Conservation (phyloP, 2,329 filamentous ascomycete genomes). For the Fusarium pseudonygamai region DNA sequence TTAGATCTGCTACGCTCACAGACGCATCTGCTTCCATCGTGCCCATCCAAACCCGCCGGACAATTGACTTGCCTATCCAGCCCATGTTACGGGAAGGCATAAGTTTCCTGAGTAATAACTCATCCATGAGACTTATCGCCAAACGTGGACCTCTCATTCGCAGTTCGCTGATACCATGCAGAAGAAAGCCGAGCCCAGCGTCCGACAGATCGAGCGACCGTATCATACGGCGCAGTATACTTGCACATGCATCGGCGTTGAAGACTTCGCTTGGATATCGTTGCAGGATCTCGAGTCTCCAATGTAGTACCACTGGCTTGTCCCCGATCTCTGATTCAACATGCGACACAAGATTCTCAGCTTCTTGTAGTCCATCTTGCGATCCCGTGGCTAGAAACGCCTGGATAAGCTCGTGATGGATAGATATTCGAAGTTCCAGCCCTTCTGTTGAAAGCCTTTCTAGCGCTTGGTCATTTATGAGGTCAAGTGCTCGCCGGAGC, state of each 20-base stretch:
- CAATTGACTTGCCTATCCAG: constrained; percentile 75
- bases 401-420: constrained; percentile 71
- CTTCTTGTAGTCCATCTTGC: constrained; percentile 57
- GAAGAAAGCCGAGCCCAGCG: constrained; percentile 70
- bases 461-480: constrained; percentile 65
- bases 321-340: constrained; percentile 71
- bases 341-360: constrained; percentile 65
- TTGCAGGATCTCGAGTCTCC: constrained; percentile 74
- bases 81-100: constrained; percentile 57
- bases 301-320: constrained; percentile 71
- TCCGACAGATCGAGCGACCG: constrained; percentile 68
- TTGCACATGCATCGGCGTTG: constrained; percentile 58
- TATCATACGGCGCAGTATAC: constrained; percentile 70
- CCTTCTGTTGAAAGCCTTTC: constrained; percentile 67
- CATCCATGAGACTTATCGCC: constrained; percentile 65
- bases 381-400: constrained; percentile 60
- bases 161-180: constrained; percentile 74
- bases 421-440: constrained; percentile 70
- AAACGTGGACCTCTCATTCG: constrained; percentile 61
- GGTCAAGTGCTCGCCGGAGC: constrained; percentile 73
- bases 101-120: constrained; percentile 69
- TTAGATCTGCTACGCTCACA: constrained; percentile 37
- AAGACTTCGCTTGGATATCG: constrained; percentile 57
- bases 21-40: constrained; percentile 55
- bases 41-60: constrained; percentile 74